Evolutionary conservation across 2,329 filamentous ascomycete species (phyloP), one percentile per base, ranked within the genome.

Genomic region (Delphinella strobiligena): DNA sequence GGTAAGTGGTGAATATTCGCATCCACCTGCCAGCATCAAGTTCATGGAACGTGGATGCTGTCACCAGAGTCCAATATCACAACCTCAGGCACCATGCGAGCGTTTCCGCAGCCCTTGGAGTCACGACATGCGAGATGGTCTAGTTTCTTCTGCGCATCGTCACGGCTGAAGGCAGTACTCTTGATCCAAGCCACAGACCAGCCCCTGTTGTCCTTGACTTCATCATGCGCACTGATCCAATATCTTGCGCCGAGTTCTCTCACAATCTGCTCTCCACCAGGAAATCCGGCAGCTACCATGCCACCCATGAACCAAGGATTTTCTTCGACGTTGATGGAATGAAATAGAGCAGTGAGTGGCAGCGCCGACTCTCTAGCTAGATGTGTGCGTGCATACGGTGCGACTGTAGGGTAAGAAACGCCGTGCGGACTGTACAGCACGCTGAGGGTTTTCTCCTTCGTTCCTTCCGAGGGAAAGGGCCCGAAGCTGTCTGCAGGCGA

Each of bases 391-490:
- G 69, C 66, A 51, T 78, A 82, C 5, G 70, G 60, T 19, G 64
- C 59, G 8, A 83, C 60, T 16, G 67, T 61, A 4, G 64, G 53
- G 48, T 72, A 74, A 0, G 67, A 61, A 30, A 76, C 70, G 10
- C 78, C 78, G 50, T 81, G 76, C 0, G 78, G 78, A 0, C 75
- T 75, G 56, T 76, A 82, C 36, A 82, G 61, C 31, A 81, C 58
- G 1, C 75, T 80, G 15, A 81, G 54, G 2, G 74, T 68, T 47
- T 59, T 55, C 49, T 59, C 54, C 45, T 53, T 50, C 4, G 18
- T 19, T 27, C 7, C 7, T 27, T 27, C 7, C 7, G 22, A 27
- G 7, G 22, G 12, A 7, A 27, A 7, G 7, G 22, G 22, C 8
- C 31, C 31, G 14, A 14, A 8, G 19, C 44, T 42, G 16, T 41